A percentile compares a stretch with the other conserved stretches of the same genome.
Evolutionary conservation across 495 filamentous ascomycete species (phyloP).

Genomic region (Venustampulla echinocandica): DNA sequence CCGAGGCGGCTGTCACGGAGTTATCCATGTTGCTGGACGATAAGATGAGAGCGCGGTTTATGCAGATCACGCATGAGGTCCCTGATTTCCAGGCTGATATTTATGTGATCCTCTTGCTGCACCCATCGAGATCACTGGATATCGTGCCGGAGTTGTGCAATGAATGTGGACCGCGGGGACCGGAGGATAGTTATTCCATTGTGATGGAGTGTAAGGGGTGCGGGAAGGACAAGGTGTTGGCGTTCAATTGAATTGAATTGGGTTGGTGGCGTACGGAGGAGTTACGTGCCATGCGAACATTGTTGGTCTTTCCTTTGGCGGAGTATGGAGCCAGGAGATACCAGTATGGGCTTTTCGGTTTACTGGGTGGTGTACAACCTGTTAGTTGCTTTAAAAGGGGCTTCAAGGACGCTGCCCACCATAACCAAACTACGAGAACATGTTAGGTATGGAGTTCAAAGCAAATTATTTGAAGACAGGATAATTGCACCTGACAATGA

Average conservation of each 20-base stretch:
- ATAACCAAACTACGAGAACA: no score
- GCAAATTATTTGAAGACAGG: no score
- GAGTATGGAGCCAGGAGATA: no score
- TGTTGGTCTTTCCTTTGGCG: no score
- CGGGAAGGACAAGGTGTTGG: constrained; percentile 2
- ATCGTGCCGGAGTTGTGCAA: constrained; percentile 7
- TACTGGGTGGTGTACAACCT: no score
- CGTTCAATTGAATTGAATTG: constrained; percentile 1
- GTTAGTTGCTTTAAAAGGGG: no score
- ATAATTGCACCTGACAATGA: no score
- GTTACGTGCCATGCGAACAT: no score
- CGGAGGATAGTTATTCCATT: constrained; percentile 7
- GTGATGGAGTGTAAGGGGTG: constrained; percentile 9
- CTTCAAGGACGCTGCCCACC: no score
- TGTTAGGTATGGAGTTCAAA: no score
- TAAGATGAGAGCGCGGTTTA: neutral
- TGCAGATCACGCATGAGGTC: neutral
- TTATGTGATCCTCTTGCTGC: neutral
- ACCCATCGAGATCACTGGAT: neutral
- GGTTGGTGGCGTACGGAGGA: neutral
- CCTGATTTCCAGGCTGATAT: constrained; percentile 7
- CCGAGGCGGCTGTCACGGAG: constrained; percentile 7
- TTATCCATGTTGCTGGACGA: constrained; percentile 2
- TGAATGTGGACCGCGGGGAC: constrained; percentile 9
- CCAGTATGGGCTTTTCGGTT: no score